Evolutionary conservation across 306 rosid species (phyloP), one percentile per base, ranked within the genome.

Genomic region (Cicer cuneatum): DNA sequence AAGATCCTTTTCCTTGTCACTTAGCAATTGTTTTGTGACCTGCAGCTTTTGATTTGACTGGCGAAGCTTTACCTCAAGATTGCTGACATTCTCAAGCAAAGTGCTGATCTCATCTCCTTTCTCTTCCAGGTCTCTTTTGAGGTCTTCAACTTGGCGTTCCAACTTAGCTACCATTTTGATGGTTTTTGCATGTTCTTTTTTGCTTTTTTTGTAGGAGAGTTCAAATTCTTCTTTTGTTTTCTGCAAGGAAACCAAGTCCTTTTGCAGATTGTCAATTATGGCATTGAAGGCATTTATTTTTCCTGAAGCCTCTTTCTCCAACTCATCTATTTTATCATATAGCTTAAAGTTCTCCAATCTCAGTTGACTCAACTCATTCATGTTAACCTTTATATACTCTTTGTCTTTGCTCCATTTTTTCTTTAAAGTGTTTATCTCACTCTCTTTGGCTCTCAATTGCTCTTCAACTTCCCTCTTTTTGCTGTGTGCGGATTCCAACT

Each of bases 31-130:
- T 62, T 94, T 97, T 14, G 98, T 91, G 51, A 88, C 90, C 72
- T 93, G 89, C 66, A 94, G 95, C 89, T 94, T 91, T 90, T 90
- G 99, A 92, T 84, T 90, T 62, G 97, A 91, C 72, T 92, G 85
- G 14, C 99, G 97, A 84, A 88, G 96, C 89, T 86, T 87, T 49
- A 90, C 93, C 82, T 94, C 97, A 13, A 85, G 82, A 16, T 64
- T 87, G 54, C 87, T 81, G 57, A 85, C 84, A n/a, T 81, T 86
- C 8, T 94, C 91, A 7, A 83, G 81, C 80, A 69, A 75, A 63
- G 81, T 78, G 57, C 78, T n/a, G 49, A 82, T 83, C 74, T 88
- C 94, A 49, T 91, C 89, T 67, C 74, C 83, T 57, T 94, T 91
- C 21, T 72, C 89, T 68, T 91, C 96, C 6, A 88, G 53, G 37